Percentiles rank a stretch among this genome's conserved stretches.
phyloP scores from a whole-genome alignment of 2,329 filamentous ascomycete genomes.

The Gremmenia infestans region DNA sequence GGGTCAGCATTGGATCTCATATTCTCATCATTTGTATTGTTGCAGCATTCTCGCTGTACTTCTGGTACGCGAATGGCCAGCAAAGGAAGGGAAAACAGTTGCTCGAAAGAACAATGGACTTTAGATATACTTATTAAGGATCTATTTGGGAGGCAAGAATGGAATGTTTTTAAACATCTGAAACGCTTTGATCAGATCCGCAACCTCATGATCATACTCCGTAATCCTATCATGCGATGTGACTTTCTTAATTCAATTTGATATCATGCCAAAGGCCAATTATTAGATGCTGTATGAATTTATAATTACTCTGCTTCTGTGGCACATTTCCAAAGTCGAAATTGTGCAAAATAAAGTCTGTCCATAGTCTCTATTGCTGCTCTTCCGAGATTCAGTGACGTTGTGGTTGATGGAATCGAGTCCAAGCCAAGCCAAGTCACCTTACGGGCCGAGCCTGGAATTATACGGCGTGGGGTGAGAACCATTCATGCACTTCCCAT shows the following conservation, averaged over 20 bases:
- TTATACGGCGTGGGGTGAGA: not conserved
- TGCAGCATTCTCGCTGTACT: conserved; percentile 46
- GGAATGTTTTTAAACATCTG: not conserved
- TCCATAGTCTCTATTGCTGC: not conserved
- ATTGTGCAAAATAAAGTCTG: not conserved
- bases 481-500: not conserved
- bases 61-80: conserved; percentile 45
- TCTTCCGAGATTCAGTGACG: not conserved
- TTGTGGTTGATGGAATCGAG: not conserved
- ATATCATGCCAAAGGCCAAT: not conserved
- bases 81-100: conserved; percentile 43
- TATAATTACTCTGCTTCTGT: not conserved
- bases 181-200: conserved; percentile 12
- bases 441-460: not conserved
- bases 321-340: not conserved
- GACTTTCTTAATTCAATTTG: not conserved
- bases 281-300: not conserved
- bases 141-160: not conserved
- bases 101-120: conserved; percentile 39
- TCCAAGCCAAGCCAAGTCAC: not conserved
- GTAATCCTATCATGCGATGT: not conserved
- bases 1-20: conserved; percentile 62
- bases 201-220: not conserved
- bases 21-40: conserved; percentile 53
- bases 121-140: conserved; percentile 28